Percentiles rank a stretch among this genome's conserved stretches.
Conservation (phyloP, 495 filamentous ascomycete species). For the Penicillium pancosmium region DNA sequence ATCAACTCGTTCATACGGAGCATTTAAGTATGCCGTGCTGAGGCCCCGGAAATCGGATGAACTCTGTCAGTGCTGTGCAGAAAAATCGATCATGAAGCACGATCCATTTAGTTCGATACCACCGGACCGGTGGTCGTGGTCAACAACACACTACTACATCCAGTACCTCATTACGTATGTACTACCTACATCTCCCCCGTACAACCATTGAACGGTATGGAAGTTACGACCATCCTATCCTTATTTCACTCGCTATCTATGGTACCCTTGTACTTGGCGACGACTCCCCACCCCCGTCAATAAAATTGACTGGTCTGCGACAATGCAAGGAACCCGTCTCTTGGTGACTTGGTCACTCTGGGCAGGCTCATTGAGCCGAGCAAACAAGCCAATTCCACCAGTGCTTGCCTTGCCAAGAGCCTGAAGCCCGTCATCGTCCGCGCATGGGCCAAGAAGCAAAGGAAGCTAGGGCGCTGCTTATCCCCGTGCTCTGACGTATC, state of each 20-base stretch:
- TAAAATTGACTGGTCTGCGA: slow-evolving; percentile 6
- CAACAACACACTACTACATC: no score
- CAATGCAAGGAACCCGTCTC: slow-evolving; percentile 19
- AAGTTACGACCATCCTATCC: no score
- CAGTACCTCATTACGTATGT: no score
- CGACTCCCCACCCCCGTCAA: background rate
- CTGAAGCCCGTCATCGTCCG: slow-evolving; percentile 20
- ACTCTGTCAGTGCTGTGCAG: background rate
- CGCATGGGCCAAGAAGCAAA: slow-evolving; percentile 15
- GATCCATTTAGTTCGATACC: no score
- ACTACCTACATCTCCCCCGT: no score
- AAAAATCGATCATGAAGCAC: background rate
- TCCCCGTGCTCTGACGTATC: slow-evolving; percentile 15
- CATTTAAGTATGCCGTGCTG: background rate
- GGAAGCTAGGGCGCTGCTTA: slow-evolving; percentile 18
- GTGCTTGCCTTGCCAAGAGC: slow-evolving; percentile 24
- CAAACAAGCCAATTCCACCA: slow-evolving; percentile 11
- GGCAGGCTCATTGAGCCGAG: slow-evolving; percentile 17
- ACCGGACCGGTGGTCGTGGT: no score
- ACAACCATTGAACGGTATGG: no score
- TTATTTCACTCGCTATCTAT: background rate
- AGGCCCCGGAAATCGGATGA: background rate
- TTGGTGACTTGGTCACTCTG: background rate
- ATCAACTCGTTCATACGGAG: background rate
- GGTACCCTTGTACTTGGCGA: background rate